A percentile compares a stretch with the other conserved stretches of the same genome.
Conservation (phyloP, 73 alveolate genomes). For the Paramecium caudatum region DNA sequence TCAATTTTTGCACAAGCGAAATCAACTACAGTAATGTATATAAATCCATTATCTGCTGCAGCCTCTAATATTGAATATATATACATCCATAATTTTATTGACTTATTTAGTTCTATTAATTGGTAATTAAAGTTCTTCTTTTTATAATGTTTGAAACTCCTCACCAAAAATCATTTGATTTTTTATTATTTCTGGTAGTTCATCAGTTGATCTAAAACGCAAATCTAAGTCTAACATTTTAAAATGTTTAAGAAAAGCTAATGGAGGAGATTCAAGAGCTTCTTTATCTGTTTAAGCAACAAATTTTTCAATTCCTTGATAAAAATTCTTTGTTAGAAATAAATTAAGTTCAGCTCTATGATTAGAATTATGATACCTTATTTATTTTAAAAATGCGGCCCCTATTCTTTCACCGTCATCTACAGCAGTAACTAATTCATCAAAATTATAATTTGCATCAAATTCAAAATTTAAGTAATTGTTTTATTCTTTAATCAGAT, state of each 20-base stretch:
- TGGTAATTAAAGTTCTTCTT: conserved; percentile 16
- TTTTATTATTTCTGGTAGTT: not conserved
- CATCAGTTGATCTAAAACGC: conserved; percentile 26
- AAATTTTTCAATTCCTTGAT: conserved; percentile 20
- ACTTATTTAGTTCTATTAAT: conserved; percentile 24
- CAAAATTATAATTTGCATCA: conserved; percentile 38
- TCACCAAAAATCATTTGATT: conserved; percentile 35
- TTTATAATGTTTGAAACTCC: not conserved
- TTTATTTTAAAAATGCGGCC: not conserved
- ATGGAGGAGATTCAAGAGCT: conserved; percentile 32
- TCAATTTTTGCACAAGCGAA: not conserved
- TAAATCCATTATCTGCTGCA: conserved; percentile 39
- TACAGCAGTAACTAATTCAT: conserved; percentile 7
- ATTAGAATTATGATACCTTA: not conserved
- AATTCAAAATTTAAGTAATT: conserved; percentile 5
- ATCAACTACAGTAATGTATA: not conserved
- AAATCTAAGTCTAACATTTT: conserved; percentile 23
- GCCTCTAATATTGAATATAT: not conserved
- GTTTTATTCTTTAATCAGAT: not conserved
- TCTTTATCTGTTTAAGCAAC: not conserved
- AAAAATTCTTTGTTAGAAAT: conserved; percentile 16
- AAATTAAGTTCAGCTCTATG: not conserved
- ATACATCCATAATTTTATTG: conserved; percentile 14
- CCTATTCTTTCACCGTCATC: conserved; percentile 8
- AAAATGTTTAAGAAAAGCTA: conserved; percentile 26